Evolutionary conservation across 2,329 filamentous ascomycete species (phyloP), one percentile per base, ranked within the genome.

Genomic region (Penicillium sp.): DNA sequence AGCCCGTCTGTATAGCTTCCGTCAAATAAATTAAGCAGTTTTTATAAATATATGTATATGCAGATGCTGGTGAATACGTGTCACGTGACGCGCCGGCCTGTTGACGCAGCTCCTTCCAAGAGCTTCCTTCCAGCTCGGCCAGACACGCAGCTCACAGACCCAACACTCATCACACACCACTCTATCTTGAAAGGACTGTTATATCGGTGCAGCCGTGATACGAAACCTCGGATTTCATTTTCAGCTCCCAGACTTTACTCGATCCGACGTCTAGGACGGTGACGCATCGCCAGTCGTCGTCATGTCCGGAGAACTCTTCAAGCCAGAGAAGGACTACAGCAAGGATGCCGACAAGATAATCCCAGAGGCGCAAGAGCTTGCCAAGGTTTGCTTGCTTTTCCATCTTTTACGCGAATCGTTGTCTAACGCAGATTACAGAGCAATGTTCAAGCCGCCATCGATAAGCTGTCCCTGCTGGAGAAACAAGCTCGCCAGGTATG

Each of bases 291-390:
- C 61, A 59, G 56, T 65, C 66, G 67, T 68, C 74, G 82, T 64
- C 72, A 96, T 96, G 91, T 89, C 91, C 69, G 89, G 91, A 77
- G 85, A 83, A 69, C 77, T 86, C 66, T 73, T 94, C 75, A 96
- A 95, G 84, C 90, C 93, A 70, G 94, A 99, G 82, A 97, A 96
- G 88, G 94, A 99, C 86, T 97, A 90, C 84, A 88, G 90, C 71
- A 96, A 96, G 79, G 92, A 97, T 77, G 91, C 90, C 69, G 92
- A 97, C 81, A 85, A 88, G 78, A 85, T 90, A 77, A 86, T 99
- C 65, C 89, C 91, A 50, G 91, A 97, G 77, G 91, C 91, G 59
- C 86, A 97, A 81, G 82, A 89, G 79, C 84, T 96, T 66, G 91
- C 92, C 65, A 87, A 92, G 83, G 92, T 94, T 77, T 63, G 72